Conservation (phyloP, 1,284 basidiomycete species). For the Cryptococcus depauperatus region DNA sequence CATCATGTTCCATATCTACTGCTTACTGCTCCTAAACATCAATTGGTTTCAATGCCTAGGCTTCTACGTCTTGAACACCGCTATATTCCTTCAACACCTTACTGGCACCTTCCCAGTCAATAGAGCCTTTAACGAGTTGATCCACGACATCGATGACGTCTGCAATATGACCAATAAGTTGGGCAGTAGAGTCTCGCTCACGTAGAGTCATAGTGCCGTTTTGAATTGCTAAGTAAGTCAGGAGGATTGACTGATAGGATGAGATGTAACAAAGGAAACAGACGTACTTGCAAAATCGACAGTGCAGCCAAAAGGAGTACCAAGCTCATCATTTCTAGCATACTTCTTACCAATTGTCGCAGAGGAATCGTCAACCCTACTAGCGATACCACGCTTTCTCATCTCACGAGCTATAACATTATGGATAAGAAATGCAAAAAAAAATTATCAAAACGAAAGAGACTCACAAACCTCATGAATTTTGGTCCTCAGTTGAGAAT, state of each 20-base stretch:
- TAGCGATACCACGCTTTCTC: conserved; percentile 78
- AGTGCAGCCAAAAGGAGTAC: conserved; percentile 92
- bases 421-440: conserved; percentile 2
- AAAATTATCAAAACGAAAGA: conserved; percentile 10
- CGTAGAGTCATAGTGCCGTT: conserved; percentile 83
- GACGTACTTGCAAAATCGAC: conserved; percentile 92
- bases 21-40: too few relatives aligned
- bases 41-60: conserved; percentile 5
- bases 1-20: too few relatives aligned
- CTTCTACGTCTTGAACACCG: conserved; percentile 76
- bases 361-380: conserved; percentile 90
- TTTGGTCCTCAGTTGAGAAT: conserved; percentile 74
- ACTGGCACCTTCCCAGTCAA: conserved; percentile 74
- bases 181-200: conserved; percentile 89
- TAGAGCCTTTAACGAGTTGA: conserved; percentile 62
- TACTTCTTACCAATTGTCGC: conserved; percentile 95
- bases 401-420: conserved; percentile 62
- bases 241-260: background rate
- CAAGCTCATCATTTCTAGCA: conserved; percentile 95
- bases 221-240: conserved; percentile 59
- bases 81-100: conserved; percentile 68
- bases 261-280: background rate
- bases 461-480: conserved; percentile 83
- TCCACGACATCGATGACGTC: conserved; percentile 75
- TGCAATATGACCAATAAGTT: conserved; percentile 87